Evolutionary conservation across 805 yeast species (phyloP).

Genomic region (Candida hungchunana): DNA sequence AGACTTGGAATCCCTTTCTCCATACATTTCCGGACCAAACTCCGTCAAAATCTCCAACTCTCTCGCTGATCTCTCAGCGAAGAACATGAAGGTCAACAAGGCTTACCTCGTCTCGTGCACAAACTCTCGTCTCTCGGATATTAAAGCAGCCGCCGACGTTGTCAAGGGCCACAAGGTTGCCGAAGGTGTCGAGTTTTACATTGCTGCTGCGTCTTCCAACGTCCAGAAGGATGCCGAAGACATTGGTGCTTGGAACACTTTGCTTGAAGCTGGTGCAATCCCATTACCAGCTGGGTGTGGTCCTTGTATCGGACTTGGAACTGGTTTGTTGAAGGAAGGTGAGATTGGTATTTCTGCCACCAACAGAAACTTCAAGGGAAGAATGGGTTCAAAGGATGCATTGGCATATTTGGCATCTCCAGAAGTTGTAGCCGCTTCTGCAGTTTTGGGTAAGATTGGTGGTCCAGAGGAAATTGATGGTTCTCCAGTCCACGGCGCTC

Average conservation of each 20-base stretch:
- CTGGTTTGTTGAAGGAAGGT: constrained; percentile 90
- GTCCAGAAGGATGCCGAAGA: constrained; percentile 92
- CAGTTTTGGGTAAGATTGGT: constrained; percentile 90
- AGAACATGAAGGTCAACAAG: constrained; percentile 78
- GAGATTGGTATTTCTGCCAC: constrained; percentile 99
- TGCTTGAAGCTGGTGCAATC: constrained; percentile 88
- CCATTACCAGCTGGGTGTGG: constrained; percentile 99
- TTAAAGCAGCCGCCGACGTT: constrained; percentile 90
- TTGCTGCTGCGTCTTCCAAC: constrained; percentile 94
- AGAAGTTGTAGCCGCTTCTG: constrained; percentile 97
- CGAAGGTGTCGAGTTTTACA: constrained; percentile 87
- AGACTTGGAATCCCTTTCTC: constrained; percentile 77
- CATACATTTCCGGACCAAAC: constrained; percentile 94
- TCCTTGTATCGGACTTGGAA: constrained; percentile 96
- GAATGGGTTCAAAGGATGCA: constrained; percentile 98
- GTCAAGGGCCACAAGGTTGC: constrained; percentile 78
- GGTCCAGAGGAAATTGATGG: constrained; percentile 85
- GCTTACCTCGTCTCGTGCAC: constrained; percentile 98
- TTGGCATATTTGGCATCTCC: constrained; percentile 95
- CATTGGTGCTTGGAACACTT: constrained; percentile 86
- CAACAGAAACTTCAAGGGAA: constrained; percentile 96
- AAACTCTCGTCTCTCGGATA: constrained; percentile 88
- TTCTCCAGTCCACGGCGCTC: constrained; percentile 42
- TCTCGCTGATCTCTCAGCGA: constrained; percentile 63
- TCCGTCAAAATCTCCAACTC: constrained; percentile 89